Conservation (phyloP, 805 yeast genomes). For the Metschnikowia bowlesiae region DNA sequence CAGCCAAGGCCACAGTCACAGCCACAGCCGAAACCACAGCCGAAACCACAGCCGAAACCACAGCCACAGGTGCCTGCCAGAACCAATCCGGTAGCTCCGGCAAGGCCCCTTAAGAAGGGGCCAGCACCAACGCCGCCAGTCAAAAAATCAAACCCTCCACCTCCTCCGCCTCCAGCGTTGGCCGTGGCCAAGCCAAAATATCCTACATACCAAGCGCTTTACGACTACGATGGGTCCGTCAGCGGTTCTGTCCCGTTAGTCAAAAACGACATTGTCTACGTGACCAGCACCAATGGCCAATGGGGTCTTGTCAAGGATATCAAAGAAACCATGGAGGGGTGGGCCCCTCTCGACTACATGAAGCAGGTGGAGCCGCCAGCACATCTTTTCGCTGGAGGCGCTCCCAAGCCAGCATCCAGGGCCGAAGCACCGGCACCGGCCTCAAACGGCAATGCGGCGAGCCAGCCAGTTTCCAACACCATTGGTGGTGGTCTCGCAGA, state of each 20-base stretch:
- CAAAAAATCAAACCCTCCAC: conserved; percentile 33
- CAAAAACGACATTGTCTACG: conserved; percentile 71
- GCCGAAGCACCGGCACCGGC: conserved; percentile 31
- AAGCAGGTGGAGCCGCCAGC: conserved; percentile 52
- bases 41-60: neutral
- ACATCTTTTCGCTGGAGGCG: conserved; percentile 17
- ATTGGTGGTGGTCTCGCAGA: conserved; percentile 61
- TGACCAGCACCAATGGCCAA: conserved; percentile 74
- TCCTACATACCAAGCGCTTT: conserved; percentile 81
- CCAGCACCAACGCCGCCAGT: conserved; percentile 63
- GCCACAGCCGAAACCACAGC: neutral
- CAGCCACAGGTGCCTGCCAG: conserved; percentile 9
- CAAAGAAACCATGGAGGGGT: conserved; percentile 80
- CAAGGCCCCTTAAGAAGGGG: conserved; percentile 27
- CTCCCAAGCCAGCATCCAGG: conserved; percentile 31
- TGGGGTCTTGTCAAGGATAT: conserved; percentile 88
- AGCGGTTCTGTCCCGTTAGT: conserved; percentile 72
- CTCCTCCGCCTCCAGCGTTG: conserved; percentile 66
- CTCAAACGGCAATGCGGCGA: conserved; percentile 11
- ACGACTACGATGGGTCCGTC: conserved; percentile 85
- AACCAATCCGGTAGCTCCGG: conserved; percentile 19
- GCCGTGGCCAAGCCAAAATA: conserved; percentile 51
- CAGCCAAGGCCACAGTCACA: conserved; percentile 1
- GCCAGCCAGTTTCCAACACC: conserved; percentile 9
- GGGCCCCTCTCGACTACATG: conserved; percentile 96